Evolutionary conservation across 768 basidiomycete species (phyloP), one percentile per base, ranked within the genome.

Genomic region (Agaricus bisporus): DNA sequence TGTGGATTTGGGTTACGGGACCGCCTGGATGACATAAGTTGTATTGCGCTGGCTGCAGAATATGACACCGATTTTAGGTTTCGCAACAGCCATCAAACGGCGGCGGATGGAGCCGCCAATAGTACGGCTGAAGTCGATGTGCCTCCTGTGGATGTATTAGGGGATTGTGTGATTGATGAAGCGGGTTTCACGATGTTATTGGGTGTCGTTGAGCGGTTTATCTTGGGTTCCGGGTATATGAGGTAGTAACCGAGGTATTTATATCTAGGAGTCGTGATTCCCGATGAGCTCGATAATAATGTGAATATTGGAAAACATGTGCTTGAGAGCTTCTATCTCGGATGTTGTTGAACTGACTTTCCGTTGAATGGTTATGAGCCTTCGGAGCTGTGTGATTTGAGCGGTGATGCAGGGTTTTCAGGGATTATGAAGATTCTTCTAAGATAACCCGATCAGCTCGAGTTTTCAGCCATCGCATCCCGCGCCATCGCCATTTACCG

Each of bases 141-240:
- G 51, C 28, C 25, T 32, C 28, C 45, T 47, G 46, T 45, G 29
- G 46, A 42, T 54, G 12, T 15, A 41, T 29, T 28, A 41, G 17
- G 25, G 35, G 56, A 28, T 28, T 54, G 42, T 43, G 45, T 63
- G 46, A 56, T 71, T 41, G 73, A 75, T 62, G 70, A 74, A 35
- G 63, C 69, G 43, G 68, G 60, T 39, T 69, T 70, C 55, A 64
- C 61, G 44, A 73, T 75, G 70, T 48, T 76, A 29, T 59, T 76
- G 48, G 69, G 67, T 12, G 64, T 70, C 3, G 63, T 72, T 15
- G 74, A 75, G 51, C 64, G 66, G 44, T 71, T 66, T 49, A 49
- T 59, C 18, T 28, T 57, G 39, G 49, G 48, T 39, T 47, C 46
- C 41, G 46, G 36, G 46, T 48, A 36, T 36, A 17, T 12, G 26